phyloP scores from a whole-genome alignment of 1,284 basidiomycete genomes.

The Coniferiporia sulphurascens region DNA sequence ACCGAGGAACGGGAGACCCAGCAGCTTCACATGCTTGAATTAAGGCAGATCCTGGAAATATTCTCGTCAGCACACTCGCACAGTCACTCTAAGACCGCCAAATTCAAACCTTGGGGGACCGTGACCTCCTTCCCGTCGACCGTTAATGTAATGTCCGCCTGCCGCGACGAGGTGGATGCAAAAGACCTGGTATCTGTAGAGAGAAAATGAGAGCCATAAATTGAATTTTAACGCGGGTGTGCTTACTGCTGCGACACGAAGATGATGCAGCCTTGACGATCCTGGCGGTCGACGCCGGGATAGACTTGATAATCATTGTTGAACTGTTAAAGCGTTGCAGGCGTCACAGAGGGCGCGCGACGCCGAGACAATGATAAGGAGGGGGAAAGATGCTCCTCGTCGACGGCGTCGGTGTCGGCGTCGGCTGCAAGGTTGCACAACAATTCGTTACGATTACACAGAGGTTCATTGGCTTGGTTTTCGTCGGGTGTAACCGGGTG shows the following conservation, averaged over 20 bases:
- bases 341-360: neutral
- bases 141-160: slow-evolving; percentile 83
- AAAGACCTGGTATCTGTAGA: slow-evolving; percentile 51
- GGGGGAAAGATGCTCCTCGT: neutral
- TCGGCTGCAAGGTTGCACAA: slow-evolving; percentile 4
- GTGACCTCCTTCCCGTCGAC: slow-evolving; percentile 93
- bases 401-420: slow-evolving; percentile 8
- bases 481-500: neutral
- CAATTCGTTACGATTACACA: slow-evolving; percentile 2
- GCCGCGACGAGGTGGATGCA: slow-evolving; percentile 57
- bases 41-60: slow-evolving; percentile 72
- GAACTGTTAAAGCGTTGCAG: neutral
- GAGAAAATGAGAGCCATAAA: slow-evolving; percentile 4
- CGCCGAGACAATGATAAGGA: neutral
- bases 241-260: slow-evolving; percentile 41
- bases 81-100: neutral
- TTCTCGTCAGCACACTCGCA: slow-evolving; percentile 17
- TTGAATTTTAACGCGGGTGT: slow-evolving; percentile 12
- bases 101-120: slow-evolving; percentile 75
- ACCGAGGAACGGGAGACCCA: slow-evolving; percentile 74
- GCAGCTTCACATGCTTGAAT: slow-evolving; percentile 96
- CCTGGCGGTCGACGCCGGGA: slow-evolving; percentile 59
- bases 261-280: slow-evolving; percentile 53
- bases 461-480: neutral
- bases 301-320: slow-evolving; percentile 23